Percentiles rank a stretch among this genome's conserved stretches.
Evolutionary conservation across 225 moss, liverwort and hornwort genomes (phyloP).

Genomic region (Neckera pumila): DNA sequence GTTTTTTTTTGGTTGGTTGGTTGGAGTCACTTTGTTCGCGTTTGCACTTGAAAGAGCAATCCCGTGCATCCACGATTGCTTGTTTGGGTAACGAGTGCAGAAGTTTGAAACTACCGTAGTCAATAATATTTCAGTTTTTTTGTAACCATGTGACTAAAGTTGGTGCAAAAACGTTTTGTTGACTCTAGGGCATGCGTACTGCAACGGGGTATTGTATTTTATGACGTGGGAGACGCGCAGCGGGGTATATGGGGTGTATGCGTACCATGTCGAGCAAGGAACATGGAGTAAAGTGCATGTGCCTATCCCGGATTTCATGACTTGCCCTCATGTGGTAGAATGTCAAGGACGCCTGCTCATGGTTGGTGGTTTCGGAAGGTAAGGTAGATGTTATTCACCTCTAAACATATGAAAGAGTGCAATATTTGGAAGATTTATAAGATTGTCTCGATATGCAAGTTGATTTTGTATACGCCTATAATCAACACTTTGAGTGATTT

Average conservation of each 20-base stretch:
- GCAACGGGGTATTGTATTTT: constrained; percentile 39
- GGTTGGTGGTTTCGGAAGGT: constrained; percentile 52
- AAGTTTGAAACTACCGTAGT: background rate
- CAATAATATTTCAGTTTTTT: background rate
- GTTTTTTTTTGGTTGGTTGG: too few relatives aligned
- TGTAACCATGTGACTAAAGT: background rate
- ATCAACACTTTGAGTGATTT: background rate
- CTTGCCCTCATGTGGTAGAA: constrained; percentile 43
- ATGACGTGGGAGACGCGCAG: constrained; percentile 44
- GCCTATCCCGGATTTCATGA: constrained; percentile 48
- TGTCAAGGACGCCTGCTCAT: constrained; percentile 38
- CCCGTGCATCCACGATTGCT: too few relatives aligned
- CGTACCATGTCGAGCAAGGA: constrained; percentile 23
- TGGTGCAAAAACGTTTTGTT: background rate
- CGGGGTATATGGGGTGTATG: constrained; percentile 39
- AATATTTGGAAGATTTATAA: background rate
- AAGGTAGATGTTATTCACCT: background rate
- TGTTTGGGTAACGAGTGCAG: too few relatives aligned
- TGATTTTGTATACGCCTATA: background rate
- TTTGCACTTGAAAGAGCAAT: background rate
- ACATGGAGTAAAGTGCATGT: constrained; percentile 42
- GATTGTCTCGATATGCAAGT: background rate
- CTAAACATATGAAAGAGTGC: background rate
- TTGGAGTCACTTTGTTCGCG: background rate
- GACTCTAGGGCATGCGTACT: constrained; percentile 9